Evolutionary conservation across 2,329 filamentous ascomycete species (phyloP).

Genomic region (Scytalidium lignicola): DNA sequence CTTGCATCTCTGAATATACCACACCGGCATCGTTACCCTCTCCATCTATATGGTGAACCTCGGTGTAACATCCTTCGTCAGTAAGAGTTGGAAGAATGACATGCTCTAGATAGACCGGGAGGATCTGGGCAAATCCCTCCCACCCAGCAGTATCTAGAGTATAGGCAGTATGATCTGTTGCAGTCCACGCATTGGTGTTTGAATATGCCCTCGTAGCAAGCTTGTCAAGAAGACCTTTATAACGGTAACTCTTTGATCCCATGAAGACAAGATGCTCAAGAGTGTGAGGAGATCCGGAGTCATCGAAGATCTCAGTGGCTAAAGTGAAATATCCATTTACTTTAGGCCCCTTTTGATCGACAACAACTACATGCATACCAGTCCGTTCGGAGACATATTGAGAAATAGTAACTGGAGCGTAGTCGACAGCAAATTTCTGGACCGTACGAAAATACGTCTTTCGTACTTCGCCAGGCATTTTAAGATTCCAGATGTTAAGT

Average conservation of each 20-base stretch:
- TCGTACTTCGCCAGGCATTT: conserved; percentile 49
- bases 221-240: conserved; percentile 93
- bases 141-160: conserved; percentile 92
- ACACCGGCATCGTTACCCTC: conserved; percentile 93
- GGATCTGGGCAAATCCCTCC: conserved; percentile 92
- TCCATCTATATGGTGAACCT: conserved; percentile 93
- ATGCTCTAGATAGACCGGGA: conserved; percentile 94
- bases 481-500: conserved; percentile 18
- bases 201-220: conserved; percentile 91
- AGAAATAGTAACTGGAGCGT: conserved; percentile 80
- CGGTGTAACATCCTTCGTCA: conserved; percentile 87
- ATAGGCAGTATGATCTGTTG: conserved; percentile 93
- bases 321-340: conserved; percentile 91
- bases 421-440: conserved; percentile 83
- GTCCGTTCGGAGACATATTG: conserved; percentile 95
- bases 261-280: conserved; percentile 81
- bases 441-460: conserved; percentile 70
- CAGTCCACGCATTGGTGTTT: conserved; percentile 94
- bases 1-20: conserved; percentile 99
- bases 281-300: conserved; percentile 87
- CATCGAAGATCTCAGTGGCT: conserved; percentile 95
- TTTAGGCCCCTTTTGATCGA: conserved; percentile 91
- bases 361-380: conserved; percentile 89
- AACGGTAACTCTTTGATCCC: conserved; percentile 89
- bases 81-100: conserved; percentile 86